These are phyloP conservation scores for Phytophthora uliginosa DNA, from an alignment of 352 stramenopile genomes.

Conservation along the genomic window DNA sequence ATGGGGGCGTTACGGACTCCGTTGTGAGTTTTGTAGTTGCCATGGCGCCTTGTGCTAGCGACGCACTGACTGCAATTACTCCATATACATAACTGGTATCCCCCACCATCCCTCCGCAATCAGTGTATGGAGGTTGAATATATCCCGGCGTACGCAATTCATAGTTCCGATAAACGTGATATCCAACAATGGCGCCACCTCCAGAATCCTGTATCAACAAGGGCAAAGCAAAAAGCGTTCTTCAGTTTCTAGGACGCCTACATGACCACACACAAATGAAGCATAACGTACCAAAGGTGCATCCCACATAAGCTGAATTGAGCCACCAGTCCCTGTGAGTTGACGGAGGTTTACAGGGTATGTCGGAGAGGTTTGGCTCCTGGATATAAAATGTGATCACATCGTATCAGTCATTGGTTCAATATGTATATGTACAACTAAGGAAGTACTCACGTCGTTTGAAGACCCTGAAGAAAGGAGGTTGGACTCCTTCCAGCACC, in stretches of 20 bases:
- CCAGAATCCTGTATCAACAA: constrained; percentile 41
- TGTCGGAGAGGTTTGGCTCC: constrained; percentile 43
- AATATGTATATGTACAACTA: neutral
- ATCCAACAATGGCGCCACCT: constrained; percentile 52
- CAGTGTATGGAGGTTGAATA: constrained; percentile 47
- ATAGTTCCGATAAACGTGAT: constrained; percentile 72
- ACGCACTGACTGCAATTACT: constrained; percentile 54
- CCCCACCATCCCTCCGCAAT: constrained; percentile 54
- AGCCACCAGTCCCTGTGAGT: constrained; percentile 50
- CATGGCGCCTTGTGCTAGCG: constrained; percentile 44
- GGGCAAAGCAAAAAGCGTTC: neutral
- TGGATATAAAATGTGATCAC: constrained; percentile 12
- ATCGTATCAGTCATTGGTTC: neutral
- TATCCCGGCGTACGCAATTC: constrained; percentile 39
- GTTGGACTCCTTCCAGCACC: constrained; percentile 40
- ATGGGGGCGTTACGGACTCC: constrained; percentile 35
- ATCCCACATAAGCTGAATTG: constrained; percentile 52
- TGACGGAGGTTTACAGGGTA: constrained; percentile 44
- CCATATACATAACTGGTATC: constrained; percentile 59
- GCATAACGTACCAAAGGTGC: constrained; percentile 43
- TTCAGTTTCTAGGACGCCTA: neutral
- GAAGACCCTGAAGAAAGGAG: constrained; percentile 41
- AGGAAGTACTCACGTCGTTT: constrained; percentile 44
- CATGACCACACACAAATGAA: neutral
- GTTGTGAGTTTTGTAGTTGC: constrained; percentile 39